Evolutionary conservation across 352 stramenopile genomes (phyloP).

Genomic region (Phytophthora nicotianae): DNA sequence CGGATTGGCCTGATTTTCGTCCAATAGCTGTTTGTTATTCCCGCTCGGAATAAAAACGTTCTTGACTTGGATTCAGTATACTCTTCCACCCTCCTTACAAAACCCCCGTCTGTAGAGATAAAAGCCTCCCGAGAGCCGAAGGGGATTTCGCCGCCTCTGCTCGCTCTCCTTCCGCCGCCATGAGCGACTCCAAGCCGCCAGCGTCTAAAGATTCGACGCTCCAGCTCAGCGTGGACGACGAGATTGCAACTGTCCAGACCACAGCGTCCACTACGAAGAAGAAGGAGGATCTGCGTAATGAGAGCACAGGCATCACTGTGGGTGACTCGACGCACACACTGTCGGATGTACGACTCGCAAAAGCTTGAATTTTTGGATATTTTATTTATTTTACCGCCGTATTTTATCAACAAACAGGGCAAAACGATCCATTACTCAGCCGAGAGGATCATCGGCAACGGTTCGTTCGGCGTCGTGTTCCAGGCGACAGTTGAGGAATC

Average conservation of each 20-base stretch:
- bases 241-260: constrained; percentile 46
- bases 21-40: constrained; percentile 10
- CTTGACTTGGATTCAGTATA: constrained; percentile 23
- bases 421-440: constrained; percentile 96
- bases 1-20: constrained; percentile 24
- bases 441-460: constrained; percentile 99
- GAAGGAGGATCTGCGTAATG: constrained; percentile 84
- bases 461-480: constrained; percentile 99
- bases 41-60: constrained; percentile 31
- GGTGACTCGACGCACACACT: constrained; percentile 83
- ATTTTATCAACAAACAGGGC: constrained; percentile 46
- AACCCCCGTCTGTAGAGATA: constrained; percentile 4
- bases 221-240: constrained; percentile 35
- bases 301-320: constrained; percentile 84
- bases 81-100: neutral
- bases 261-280: constrained; percentile 58
- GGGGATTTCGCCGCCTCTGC: neutral
- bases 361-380: neutral
- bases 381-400: constrained; percentile 7
- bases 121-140: constrained; percentile 8
- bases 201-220: constrained; percentile 21
- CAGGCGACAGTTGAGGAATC: constrained; percentile 97
- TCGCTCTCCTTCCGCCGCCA: constrained; percentile 3
- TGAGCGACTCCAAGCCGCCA: constrained; percentile 38
- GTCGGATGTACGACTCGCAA: constrained; percentile 60